A percentile compares a stretch with the other conserved stretches of the same genome.
These are phyloP conservation scores for Voacanga thouarsii DNA, from an alignment of 257 asterid genomes.

Conservation along the genomic window DNA sequence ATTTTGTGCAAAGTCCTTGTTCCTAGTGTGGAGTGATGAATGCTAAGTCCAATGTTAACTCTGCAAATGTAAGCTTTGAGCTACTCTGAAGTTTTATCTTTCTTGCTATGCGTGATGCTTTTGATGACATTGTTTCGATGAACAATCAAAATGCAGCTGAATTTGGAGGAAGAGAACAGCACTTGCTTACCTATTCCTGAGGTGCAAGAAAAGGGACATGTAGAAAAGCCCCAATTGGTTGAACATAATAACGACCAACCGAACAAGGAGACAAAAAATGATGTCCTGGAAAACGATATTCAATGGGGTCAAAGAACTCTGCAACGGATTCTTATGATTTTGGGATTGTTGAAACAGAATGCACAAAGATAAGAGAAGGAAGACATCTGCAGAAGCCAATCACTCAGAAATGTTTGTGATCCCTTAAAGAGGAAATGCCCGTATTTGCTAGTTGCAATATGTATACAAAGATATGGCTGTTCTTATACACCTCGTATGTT, in stretches of 20 bases:
- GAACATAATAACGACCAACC: conserved; percentile 20
- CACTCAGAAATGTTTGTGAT: not conserved
- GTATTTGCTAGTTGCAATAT: not conserved
- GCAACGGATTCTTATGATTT: conserved; percentile 44
- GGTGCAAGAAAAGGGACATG: conserved; percentile 12
- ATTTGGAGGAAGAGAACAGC: conserved; percentile 24
- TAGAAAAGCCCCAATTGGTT: conserved; percentile 15
- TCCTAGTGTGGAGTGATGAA: not conserved
- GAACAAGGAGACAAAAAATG: not conserved
- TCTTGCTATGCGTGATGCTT: not conserved
- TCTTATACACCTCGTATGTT: not conserved
- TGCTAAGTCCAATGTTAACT: not conserved
- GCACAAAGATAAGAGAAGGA: not conserved
- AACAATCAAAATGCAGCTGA: conserved; percentile 30
- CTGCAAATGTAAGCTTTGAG: not conserved
- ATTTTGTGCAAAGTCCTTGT: not conserved
- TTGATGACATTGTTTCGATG: not conserved
- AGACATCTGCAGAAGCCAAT: not conserved
- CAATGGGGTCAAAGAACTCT: conserved; percentile 65
- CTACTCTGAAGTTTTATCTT: not conserved
- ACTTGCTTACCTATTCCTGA: conserved; percentile 10
- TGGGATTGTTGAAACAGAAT: conserved; percentile 36
- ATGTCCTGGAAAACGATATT: conserved; percentile 30
- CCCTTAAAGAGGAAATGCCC: not conserved
- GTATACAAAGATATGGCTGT: not conserved